These are phyloP conservation scores for Xylariomycetidae sp. DNA, from an alignment of 2,329 filamentous ascomycete genomes.

Conservation along the genomic window DNA sequence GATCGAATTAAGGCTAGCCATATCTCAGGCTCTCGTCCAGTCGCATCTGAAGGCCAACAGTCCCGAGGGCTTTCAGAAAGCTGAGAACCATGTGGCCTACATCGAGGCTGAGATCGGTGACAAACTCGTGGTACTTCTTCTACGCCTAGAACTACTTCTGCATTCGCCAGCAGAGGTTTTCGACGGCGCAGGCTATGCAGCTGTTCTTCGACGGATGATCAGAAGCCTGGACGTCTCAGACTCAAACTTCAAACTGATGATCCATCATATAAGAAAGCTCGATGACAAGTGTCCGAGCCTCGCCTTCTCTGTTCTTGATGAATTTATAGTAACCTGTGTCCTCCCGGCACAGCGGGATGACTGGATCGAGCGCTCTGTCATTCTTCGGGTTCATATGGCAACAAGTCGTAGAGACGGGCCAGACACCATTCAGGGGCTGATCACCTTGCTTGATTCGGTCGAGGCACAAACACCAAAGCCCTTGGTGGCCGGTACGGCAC, in stretches of 20 bases:
- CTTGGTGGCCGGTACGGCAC: conserved; percentile 57
- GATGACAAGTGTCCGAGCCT: conserved; percentile 47
- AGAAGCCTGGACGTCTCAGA: conserved; percentile 56
- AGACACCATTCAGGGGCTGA: conserved; percentile 23
- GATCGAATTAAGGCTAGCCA: conserved; percentile 59
- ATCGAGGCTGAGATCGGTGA: conserved; percentile 61
- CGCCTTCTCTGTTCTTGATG: conserved; percentile 52
- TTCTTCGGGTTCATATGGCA: conserved; percentile 64
- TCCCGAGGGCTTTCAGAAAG: conserved; percentile 41
- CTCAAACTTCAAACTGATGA: conserved; percentile 58
- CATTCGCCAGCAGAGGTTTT: conserved; percentile 41
- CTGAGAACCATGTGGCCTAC: conserved; percentile 52
- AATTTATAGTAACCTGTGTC: conserved; percentile 58
- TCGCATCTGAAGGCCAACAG: conserved; percentile 45
- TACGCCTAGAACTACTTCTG: conserved; percentile 64
- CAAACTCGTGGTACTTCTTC: conserved; percentile 59
- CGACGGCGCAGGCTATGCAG: conserved; percentile 42
- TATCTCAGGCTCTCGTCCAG: conserved; percentile 61
- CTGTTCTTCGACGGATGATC: conserved; percentile 59
- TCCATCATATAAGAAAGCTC: conserved; percentile 65
- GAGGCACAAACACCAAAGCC: conserved; percentile 37
- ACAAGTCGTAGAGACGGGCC: conserved; percentile 41
- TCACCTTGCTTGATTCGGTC: conserved; percentile 29
- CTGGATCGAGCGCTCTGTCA: conserved; percentile 66
- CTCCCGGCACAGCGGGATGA: conserved; percentile 40